Conservation (phyloP, 345 rosid species). For the Triadica sebifera region DNA sequence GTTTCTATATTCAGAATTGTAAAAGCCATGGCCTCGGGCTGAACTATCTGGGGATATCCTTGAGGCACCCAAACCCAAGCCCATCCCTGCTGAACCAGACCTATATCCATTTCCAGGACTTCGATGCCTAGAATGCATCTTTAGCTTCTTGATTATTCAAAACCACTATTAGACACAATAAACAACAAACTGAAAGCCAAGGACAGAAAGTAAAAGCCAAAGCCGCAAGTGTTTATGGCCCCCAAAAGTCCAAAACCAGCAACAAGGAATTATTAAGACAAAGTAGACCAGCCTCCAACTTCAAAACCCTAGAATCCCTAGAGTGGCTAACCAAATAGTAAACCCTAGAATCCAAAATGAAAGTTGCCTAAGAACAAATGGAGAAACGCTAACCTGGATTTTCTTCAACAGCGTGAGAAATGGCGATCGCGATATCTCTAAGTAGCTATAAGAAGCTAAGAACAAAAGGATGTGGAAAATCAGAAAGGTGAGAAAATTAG, state of each 20-base stretch:
- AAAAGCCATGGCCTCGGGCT: conserved; percentile 72
- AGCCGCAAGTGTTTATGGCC: not conserved
- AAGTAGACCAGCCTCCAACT: not conserved
- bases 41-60: conserved; percentile 62
- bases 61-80: conserved; percentile 48
- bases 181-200: not conserved
- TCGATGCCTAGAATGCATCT: conserved; percentile 87
- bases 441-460: not conserved
- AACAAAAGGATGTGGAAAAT: not conserved
- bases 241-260: not conserved
- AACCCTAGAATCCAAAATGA: no score
- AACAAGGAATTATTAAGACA: not conserved
- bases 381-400: not conserved
- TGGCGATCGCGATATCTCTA: not conserved
- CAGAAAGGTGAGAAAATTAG: not conserved
- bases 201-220: not conserved
- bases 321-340: no score
- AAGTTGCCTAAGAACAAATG: not conserved
- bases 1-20: conserved; percentile 65
- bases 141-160: conserved; percentile 15
- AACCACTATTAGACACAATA: not conserved
- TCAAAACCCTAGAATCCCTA: no score
- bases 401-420: not conserved
- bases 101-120: conserved; percentile 88
- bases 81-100: conserved; percentile 67